Base-by-base conservation (phyloP, 208 protist genomes). In the Wallacemonas sp. region DNA sequence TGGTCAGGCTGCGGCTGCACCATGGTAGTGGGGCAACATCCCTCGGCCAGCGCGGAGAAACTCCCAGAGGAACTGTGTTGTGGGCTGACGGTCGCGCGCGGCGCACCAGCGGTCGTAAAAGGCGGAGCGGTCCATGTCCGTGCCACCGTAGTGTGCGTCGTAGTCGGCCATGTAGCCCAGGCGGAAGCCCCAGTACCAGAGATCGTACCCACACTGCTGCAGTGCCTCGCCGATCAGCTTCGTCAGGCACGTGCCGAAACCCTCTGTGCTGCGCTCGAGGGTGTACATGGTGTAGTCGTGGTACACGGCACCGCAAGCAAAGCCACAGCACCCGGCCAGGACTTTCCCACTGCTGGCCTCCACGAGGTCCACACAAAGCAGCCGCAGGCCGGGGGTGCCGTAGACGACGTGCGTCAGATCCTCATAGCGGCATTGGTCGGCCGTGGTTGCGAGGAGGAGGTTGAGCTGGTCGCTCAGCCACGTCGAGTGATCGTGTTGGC, bases 221-320 rank as follows among this genome's bases (percentile, higher is more conserved):
- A 94, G 72, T 29, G 88, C 83, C 54, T 87, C 82, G 1, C 77
- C 85, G 1, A 94, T 9, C n/a, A 90, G 47, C 68, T 90, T 91
- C 12, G 85, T 88, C 29, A 86, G 38, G 19, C 81, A 68, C 1
- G 74, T 83, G 29, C 85, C 88, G n/a, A 82, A 79, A 17, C 78
- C 52, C 12, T 75, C 70, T 6, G 47, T 24, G 26, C 30, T 34
- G 19, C 58, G 75, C 6, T 48, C 30, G 32, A 72, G 16, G 6
- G 88, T 92, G 73, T 79, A 94, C 85, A 94, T 94, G 29, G 85
- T 90, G 68, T 80, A 88, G 74, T 92, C 88, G 61, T 92, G 82
- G 61, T 83, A 92, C 29, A 85, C 76, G 16, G 75, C 29, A 17
- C 88, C 88, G 26, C 89, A 33, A 4, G 76, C 39, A 27, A 85